Base-by-base conservation (phyloP, 1,284 basidiomycete species). In the Filobasidium uniguttulatum region DNA sequence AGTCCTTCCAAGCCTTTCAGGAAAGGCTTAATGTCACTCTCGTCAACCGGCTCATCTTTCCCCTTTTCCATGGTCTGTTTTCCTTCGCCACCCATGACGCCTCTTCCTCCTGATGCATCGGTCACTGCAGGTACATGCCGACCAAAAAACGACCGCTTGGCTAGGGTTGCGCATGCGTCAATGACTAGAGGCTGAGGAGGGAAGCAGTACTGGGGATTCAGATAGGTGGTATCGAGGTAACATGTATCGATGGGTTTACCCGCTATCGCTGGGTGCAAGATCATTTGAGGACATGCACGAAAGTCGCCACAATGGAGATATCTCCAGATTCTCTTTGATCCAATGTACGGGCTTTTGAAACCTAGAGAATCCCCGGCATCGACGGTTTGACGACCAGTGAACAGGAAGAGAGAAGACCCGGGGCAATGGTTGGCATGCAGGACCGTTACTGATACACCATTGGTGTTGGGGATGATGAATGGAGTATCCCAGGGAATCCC, bases 351-450 rank as follows among this genome's bases (percentile, higher is more conserved):
- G 1, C 82, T 83, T 56, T 77, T 81, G 72, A 79, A 82, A 8
- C 60, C 61, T 9, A 71, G 66, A 44, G 81, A 84, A 61, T 89
- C 86, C 0, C 88, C 89, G 1, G 89, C 85, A 60, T 91, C 75
- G 41, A 82, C 70, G 0, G 89, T 96, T 64, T 94, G 91, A 22
- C 69, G 77, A 0, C 93, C 93, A 67, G 94, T 88, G 57, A 93
- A 97, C 17, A 94, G 75, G 66, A 97, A 96, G 7, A 98, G 72
- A 50, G 82, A 87, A 0, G 90, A 94, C 5, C 93, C 94, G 0
- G 94, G 93, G 61, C 89, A 93, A 63, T 97, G 94, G 62, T 98
- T 98, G 2, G 93, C 93, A 59, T 94, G 87, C n/a, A 98, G 87
- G 35, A 89, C 78, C 0, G 89, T 96, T 1, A 96, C 91, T 31